Percentiles rank a stretch among this genome's conserved stretches.
phyloP scores from a whole-genome alignment of 1,284 basidiomycete genomes.

The Marasmius oreades region DNA sequence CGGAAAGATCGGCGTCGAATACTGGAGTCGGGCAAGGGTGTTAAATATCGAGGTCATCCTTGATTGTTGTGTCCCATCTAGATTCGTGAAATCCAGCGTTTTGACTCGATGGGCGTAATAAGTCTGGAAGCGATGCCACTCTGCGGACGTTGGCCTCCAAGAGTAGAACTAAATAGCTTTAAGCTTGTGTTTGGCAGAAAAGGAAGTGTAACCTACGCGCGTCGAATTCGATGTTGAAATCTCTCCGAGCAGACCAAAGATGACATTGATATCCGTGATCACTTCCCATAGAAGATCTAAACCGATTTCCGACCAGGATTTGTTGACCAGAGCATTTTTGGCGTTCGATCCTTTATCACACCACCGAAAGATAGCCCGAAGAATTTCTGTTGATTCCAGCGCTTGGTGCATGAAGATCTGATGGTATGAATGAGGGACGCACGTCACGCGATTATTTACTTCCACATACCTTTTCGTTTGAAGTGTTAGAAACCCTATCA shows the following conservation, averaged over 20 bases:
- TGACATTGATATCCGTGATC: neutral
- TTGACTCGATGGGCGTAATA: neutral
- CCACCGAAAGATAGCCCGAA: neutral
- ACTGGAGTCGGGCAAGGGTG: neutral
- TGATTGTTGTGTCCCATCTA: neutral
- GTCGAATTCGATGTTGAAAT: too few relatives aligned
- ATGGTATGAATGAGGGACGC: too few relatives aligned
- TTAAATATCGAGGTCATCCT: neutral
- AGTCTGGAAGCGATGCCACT: neutral
- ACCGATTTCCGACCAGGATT: neutral
- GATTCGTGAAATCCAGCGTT: neutral
- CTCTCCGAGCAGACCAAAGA: neutral
- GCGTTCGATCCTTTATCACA: neutral
- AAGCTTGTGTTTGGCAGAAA: too few relatives aligned
- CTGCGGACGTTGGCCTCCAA: neutral
- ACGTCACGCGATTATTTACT: too few relatives aligned
- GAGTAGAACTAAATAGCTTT: too few relatives aligned
- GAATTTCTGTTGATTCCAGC: neutral
- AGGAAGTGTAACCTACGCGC: too few relatives aligned
- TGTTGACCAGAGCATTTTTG: neutral
- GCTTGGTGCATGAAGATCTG: neutral
- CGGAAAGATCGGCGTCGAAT: neutral
- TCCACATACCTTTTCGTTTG: too few relatives aligned
- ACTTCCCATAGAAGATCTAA: conserved; percentile 1
- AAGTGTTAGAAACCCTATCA: too few relatives aligned